These are phyloP conservation scores for Carpinus fangiana DNA, from an alignment of 306 rosid species.

Conservation along the genomic window DNA sequence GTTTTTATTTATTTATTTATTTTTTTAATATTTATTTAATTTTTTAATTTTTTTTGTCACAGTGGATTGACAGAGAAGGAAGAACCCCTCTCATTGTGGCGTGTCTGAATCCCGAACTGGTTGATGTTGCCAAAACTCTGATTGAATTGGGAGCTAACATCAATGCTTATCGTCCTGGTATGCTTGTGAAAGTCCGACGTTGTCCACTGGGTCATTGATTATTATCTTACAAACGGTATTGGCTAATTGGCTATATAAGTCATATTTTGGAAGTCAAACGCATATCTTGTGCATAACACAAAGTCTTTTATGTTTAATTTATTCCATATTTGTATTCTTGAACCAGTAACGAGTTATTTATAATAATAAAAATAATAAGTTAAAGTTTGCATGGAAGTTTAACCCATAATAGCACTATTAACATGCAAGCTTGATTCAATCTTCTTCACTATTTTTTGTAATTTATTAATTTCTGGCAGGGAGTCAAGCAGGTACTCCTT, in stretches of 20 bases:
- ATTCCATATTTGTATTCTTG: neutral
- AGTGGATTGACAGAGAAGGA: conserved; percentile 26
- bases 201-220: neutral
- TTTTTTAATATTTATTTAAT: no score
- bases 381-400: neutral
- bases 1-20: no score
- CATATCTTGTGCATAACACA: neutral
- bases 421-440: neutral
- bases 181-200: neutral
- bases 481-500: conserved; percentile 30
- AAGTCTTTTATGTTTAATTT: neutral
- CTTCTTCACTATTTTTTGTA: neutral
- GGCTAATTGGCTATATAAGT: neutral
- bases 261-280: neutral
- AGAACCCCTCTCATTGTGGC: conserved; percentile 30
- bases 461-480: conserved; percentile 8
- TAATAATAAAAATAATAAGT: neutral
- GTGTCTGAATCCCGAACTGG: conserved; percentile 12
- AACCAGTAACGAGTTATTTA: neutral
- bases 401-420: neutral
- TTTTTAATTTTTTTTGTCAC: neutral
- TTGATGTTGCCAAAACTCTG: conserved; percentile 20
- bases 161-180: conserved; percentile 28
- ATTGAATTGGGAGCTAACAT: conserved; percentile 32
- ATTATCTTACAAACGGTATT: neutral